A percentile compares a stretch with the other conserved stretches of the same genome.
phyloP scores from a whole-genome alignment of 225 moss, liverwort and hornwort species.

The Physcomitrellopsis africana region DNA sequence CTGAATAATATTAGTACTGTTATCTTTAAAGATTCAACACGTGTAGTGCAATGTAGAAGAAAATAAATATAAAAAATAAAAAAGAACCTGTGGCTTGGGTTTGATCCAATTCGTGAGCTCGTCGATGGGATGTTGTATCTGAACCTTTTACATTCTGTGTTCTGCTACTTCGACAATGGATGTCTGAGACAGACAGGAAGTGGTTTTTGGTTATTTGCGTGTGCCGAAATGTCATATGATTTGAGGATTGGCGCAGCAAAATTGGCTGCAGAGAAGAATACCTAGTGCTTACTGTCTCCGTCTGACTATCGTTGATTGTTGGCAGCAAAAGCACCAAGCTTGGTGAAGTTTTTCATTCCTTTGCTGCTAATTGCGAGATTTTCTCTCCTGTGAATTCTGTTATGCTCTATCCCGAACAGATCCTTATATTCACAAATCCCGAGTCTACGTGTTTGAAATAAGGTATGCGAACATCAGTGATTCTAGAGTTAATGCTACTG shows the following conservation, averaged over 20 bases:
- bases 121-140: slow-evolving; percentile 6
- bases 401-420: not conserved
- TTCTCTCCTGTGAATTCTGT: not conserved
- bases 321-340: not conserved
- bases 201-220: not conserved
- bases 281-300: not conserved
- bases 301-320: not conserved
- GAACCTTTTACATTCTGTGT: not conserved
- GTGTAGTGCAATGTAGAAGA: not conserved
- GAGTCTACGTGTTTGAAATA: too few relatives aligned
- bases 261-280: not conserved
- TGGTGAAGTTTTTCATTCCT: not conserved
- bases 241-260: not conserved
- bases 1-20: not conserved
- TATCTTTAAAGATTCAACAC: slow-evolving; percentile 7
- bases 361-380: not conserved
- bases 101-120: not conserved
- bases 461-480: not conserved
- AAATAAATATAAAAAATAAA: not conserved
- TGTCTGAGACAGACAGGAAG: not conserved
- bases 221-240: not conserved
- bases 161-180: not conserved
- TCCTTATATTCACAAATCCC: not conserved
- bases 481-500: too few relatives aligned
- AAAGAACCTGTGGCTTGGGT: slow-evolving; percentile 14